Conservation (phyloP, 2,329 filamentous ascomycete genomes). For the Laburnicola sp. region DNA sequence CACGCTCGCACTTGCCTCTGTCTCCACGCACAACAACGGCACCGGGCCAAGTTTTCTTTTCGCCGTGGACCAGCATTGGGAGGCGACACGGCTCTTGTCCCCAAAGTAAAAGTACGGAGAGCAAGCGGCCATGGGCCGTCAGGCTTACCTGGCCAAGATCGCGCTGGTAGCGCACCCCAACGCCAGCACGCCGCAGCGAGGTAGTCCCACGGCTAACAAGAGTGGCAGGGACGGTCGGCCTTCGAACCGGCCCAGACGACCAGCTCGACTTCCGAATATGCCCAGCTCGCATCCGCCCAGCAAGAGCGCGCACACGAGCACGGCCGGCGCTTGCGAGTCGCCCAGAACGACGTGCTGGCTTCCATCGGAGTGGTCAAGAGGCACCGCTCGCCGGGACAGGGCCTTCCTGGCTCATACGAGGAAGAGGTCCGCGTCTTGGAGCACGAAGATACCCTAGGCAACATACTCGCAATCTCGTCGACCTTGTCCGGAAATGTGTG, state of each 20-base stretch:
- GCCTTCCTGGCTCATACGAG: constrained; percentile 32
- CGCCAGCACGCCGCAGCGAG: not conserved
- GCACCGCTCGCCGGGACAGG: constrained; percentile 31
- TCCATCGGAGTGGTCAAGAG: constrained; percentile 53
- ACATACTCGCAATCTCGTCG: constrained; percentile 26
- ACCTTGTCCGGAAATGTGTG: constrained; percentile 34
- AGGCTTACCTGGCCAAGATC: constrained; percentile 44
- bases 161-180: constrained; percentile 36
- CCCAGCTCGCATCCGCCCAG: constrained; percentile 31
- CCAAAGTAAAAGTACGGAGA: not conserved
- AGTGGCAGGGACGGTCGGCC: constrained; percentile 45
- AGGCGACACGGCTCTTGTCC: not conserved
- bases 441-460: constrained; percentile 35
- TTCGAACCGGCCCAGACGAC: constrained; percentile 41
- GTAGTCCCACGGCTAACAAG: constrained; percentile 19
- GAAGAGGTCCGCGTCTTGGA: constrained; percentile 36
- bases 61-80: not conserved
- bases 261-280: constrained; percentile 29
- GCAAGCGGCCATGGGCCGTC: constrained; percentile 35
- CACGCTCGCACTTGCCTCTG: not conserved
- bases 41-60: not conserved
- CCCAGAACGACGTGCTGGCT: constrained; percentile 53
- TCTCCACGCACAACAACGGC: not conserved
- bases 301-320: constrained; percentile 42
- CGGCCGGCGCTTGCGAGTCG: constrained; percentile 47